A percentile compares a stretch with the other conserved stretches of the same genome.
phyloP scores from a whole-genome alignment of 768 basidiomycete genomes.

The Russula compacta region DNA sequence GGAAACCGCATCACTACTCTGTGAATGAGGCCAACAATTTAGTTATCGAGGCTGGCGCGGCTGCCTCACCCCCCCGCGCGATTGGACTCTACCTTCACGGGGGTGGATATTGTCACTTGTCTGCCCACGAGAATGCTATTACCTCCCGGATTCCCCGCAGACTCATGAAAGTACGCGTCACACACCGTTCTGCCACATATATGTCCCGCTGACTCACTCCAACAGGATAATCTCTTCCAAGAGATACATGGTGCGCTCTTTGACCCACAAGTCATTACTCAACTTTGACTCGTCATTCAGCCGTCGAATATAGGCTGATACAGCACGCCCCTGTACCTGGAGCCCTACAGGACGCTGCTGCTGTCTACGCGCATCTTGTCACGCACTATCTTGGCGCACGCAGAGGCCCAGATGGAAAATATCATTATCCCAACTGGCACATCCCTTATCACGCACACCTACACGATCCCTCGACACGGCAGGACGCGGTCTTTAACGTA shows the following conservation, averaged over 20 bases:
- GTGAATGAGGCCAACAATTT: too few species aligned
- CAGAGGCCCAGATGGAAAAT: conserved; percentile 21
- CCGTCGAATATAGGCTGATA: conserved; percentile 44
- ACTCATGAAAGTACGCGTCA: conserved; percentile 32
- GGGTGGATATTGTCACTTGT: too few species aligned
- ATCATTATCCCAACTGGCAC: conserved; percentile 19
- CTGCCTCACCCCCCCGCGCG: too few species aligned
- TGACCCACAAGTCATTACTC: not conserved
- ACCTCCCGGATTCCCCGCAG: conserved; percentile 42
- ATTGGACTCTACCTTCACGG: too few species aligned
- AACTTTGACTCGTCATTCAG: conserved; percentile 3
- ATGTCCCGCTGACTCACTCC: not conserved
- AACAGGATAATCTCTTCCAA: conserved; percentile 27
- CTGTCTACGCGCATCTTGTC: conserved; percentile 42
- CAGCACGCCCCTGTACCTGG: conserved; percentile 48
- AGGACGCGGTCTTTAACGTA: too few species aligned
- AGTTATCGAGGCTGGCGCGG: too few species aligned
- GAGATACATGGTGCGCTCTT: conserved; percentile 27
- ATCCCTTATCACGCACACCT: conserved; percentile 13
- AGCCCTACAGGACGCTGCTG: conserved; percentile 43
- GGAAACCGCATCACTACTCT: conserved; percentile 1
- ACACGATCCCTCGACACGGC: not conserved
- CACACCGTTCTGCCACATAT: not conserved
- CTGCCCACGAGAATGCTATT: conserved; percentile 29
- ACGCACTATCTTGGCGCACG: conserved; percentile 20